Percentiles rank a stretch among this genome's conserved stretches.
These are phyloP conservation scores for Quillaja saponaria DNA, from an alignment of 306 rosid genomes.

Conservation along the genomic window DNA sequence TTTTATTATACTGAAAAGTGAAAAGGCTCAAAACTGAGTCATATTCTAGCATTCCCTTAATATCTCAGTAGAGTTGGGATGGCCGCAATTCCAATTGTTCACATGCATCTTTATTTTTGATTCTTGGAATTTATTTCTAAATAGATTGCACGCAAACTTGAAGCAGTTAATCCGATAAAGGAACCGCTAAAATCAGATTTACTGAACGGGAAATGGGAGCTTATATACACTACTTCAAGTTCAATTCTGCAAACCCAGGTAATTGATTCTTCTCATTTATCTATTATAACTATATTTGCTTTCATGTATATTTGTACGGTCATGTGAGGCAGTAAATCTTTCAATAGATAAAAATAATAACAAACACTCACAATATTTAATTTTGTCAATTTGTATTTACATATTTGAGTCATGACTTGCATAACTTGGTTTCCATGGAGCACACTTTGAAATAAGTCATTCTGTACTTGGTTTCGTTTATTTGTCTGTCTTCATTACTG, in stretches of 20 bases:
- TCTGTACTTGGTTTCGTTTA: too few relatives aligned
- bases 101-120: slow-evolving; percentile 36
- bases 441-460: too few relatives aligned
- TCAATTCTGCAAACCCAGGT: slow-evolving; percentile 79
- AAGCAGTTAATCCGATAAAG: slow-evolving; percentile 75
- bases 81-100: not conserved
- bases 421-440: too few relatives aligned
- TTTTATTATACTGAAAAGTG: not conserved
- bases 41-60: not conserved
- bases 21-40: not conserved
- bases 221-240: slow-evolving; percentile 80
- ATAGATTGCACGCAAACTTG: slow-evolving; percentile 88
- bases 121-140: slow-evolving; percentile 45
- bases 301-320: too few relatives aligned
- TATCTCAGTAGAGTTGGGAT: not conserved
- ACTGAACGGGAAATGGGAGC: slow-evolving; percentile 96
- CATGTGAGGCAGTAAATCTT: too few relatives aligned
- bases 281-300: too few relatives aligned
- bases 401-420: too few relatives aligned
- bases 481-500: too few relatives aligned
- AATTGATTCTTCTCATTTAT: not conserved
- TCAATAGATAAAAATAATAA: too few relatives aligned
- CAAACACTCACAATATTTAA: too few relatives aligned
- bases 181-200: slow-evolving; percentile 72
- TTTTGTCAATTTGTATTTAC: too few relatives aligned